Conservation (phyloP, 2,329 filamentous ascomycete genomes). For the Colletotrichum paranaense region DNA sequence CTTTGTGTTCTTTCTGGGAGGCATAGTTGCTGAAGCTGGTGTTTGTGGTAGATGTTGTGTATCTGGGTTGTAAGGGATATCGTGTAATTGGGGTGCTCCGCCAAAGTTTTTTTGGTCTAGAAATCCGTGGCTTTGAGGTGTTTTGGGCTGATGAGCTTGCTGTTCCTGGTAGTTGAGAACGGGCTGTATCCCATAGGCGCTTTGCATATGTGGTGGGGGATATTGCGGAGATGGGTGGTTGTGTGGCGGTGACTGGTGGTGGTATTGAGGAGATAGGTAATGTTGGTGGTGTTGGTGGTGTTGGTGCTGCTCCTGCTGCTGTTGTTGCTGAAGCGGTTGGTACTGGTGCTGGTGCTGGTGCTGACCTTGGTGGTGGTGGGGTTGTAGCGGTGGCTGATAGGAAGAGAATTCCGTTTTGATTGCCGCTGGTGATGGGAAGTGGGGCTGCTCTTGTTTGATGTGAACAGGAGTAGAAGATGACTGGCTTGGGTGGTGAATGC, state of each 20-base stretch:
- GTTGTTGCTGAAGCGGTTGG: constrained; percentile 43
- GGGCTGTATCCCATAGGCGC: constrained; percentile 28
- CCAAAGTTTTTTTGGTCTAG: constrained; percentile 20
- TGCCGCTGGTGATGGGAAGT: constrained; percentile 36
- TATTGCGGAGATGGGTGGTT: constrained; percentile 39
- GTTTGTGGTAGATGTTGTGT: constrained; percentile 35
- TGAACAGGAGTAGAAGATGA: constrained; percentile 34
- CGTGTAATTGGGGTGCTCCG: constrained; percentile 25
- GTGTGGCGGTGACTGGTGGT: constrained; percentile 37
- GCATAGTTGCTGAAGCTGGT: constrained; percentile 45
- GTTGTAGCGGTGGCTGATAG: constrained; percentile 37
- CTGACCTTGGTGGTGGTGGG: constrained; percentile 44
- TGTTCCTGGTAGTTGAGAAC: constrained; percentile 24
- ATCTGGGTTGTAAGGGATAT: constrained; percentile 25
- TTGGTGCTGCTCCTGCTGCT: constrained; percentile 41
- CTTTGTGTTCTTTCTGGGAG: constrained; percentile 51
- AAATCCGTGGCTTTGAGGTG: constrained; percentile 28
- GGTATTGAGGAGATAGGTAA: constrained; percentile 38
- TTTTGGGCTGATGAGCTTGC: constrained; percentile 21
- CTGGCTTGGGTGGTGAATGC: constrained; percentile 34
- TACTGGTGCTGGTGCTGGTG: constrained; percentile 45
- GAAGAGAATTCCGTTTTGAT: constrained; percentile 30
- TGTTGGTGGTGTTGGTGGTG: constrained; percentile 38
- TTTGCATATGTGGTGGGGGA: constrained; percentile 23
- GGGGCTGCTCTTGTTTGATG: constrained; percentile 36